Base-by-base conservation (phyloP, 768 basidiomycete species). In the Paxillus involutus region DNA sequence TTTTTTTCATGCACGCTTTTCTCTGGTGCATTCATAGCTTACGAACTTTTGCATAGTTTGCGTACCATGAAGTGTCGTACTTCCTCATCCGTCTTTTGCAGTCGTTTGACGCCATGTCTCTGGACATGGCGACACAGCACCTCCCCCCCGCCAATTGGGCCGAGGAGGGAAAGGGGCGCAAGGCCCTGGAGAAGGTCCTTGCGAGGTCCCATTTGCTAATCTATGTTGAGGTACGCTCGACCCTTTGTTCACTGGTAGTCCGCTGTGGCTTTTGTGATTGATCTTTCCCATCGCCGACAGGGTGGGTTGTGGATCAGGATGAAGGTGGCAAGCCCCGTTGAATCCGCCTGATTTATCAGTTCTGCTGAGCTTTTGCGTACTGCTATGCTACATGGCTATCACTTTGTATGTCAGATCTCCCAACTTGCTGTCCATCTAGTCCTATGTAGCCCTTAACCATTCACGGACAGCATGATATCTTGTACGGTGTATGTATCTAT, bases 11-110 rank as follows among this genome's bases (percentile, higher is more conserved):
- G 35, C 49, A 12, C 14, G 21, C n/a, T 9, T 9, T 19, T 51
- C 21, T 4, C 14, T 30, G 44, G 24, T 41, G 26, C 13, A 36
- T 1, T 16, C 4, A 17, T 16, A 19, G 14, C 39, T 52, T 13
- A 21, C 29, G 36, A 21, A 19, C 6, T 35, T 12, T 26, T n/a
- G 13, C 10, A 2, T 44, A 82, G 74, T 80, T 82, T 62, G 79
- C 80, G n/a, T 81, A 81, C 63, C 77, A 82, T 60, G 78, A 80
- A 63, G 71, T 76, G 9, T 80, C 80, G 9, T 81, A 80, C 67
- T 78, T 81, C 68, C 72, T 83, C 47, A 67, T 81, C 47, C 77
- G 80, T 4, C 66, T 83, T 0, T 61, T 82, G 30, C 83, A 84
- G 60, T 66, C 73, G 36, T 78, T 83, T 56, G 75, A 75, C 29